Conservation (phyloP, 2,329 filamentous ascomycete genomes). For the Akanthomyces muscarius region DNA sequence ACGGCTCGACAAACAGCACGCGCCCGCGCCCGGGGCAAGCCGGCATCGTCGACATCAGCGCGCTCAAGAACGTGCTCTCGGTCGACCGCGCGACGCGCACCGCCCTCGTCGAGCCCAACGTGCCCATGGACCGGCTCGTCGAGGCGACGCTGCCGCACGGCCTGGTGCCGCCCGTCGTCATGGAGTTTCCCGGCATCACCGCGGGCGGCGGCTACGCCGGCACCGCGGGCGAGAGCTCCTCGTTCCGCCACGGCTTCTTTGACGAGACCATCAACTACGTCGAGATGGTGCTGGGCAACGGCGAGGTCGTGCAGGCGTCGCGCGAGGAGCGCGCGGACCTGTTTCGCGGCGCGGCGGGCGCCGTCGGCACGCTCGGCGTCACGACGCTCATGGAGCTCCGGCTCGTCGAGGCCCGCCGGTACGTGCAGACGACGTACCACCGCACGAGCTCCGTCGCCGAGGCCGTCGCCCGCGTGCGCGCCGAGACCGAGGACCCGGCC, state of each 20-base stretch:
- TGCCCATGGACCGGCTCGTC: conserved; percentile 69
- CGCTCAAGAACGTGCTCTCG: conserved; percentile 58
- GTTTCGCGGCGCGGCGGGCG: conserved; percentile 62
- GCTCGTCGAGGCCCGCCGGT: conserved; percentile 56
- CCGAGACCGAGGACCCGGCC: conserved; percentile 39
- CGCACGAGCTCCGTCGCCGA: conserved; percentile 46
- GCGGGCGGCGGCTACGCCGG: conserved; percentile 68
- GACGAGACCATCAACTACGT: conserved; percentile 59
- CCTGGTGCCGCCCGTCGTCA: conserved; percentile 66
- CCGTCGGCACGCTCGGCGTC: conserved; percentile 64
- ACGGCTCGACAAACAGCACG: conserved; percentile 75
- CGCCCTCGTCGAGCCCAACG: conserved; percentile 70
- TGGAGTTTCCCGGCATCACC: conserved; percentile 75
- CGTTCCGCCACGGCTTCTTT: conserved; percentile 69
- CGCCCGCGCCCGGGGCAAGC: conserved; percentile 40
- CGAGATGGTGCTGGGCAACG: conserved; percentile 67
- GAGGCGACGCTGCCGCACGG: conserved; percentile 61
- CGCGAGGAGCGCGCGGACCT: conserved; percentile 46
- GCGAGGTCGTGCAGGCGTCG: conserved; percentile 55
- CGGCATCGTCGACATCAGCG: conserved; percentile 58
- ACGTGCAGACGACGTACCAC: conserved; percentile 60
- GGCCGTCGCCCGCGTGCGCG: conserved; percentile 45
- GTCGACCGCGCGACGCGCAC: conserved; percentile 53
- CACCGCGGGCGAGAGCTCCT: conserved; percentile 66
- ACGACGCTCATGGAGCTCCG: conserved; percentile 63